phyloP scores from a whole-genome alignment of 2,329 filamentous ascomycete species.

The Fusarium irregulare region DNA sequence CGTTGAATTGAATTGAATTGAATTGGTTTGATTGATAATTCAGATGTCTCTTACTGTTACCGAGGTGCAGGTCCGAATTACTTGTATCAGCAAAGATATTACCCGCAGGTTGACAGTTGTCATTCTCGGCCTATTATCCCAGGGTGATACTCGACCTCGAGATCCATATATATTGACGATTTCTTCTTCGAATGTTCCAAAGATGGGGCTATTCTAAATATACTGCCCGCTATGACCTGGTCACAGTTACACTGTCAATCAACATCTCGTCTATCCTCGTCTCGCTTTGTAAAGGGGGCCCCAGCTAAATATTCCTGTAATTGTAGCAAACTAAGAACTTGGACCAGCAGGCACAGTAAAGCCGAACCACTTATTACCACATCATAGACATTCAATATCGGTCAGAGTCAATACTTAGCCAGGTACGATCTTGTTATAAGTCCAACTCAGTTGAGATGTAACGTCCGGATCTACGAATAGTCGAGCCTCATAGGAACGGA shows the following conservation, averaged over 20 bases:
- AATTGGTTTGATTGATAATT: slow-evolving; percentile 10
- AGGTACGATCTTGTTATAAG: neutral
- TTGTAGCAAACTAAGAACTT: slow-evolving; percentile 1
- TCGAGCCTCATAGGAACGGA: slow-evolving; percentile 17
- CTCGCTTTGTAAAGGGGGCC: slow-evolving; percentile 7
- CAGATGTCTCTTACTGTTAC: neutral
- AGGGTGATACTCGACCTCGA: neutral
- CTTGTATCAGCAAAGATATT: neutral
- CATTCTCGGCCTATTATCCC: neutral
- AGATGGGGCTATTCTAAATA: neutral
- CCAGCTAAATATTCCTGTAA: slow-evolving; percentile 4
- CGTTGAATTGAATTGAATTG: neutral
- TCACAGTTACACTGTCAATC: neutral
- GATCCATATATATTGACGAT: neutral
- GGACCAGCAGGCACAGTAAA: neutral
- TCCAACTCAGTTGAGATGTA: neutral
- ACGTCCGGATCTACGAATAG: neutral
- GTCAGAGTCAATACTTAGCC: neutral
- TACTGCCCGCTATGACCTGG: neutral
- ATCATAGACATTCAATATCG: neutral
- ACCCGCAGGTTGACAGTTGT: neutral
- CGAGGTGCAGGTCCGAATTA: slow-evolving; percentile 20
- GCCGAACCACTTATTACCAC: neutral
- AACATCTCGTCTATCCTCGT: neutral
- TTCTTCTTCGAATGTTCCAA: neutral